phyloP scores from a whole-genome alignment of 2,329 filamentous ascomycete species.

The Microdochium nivale region DNA sequence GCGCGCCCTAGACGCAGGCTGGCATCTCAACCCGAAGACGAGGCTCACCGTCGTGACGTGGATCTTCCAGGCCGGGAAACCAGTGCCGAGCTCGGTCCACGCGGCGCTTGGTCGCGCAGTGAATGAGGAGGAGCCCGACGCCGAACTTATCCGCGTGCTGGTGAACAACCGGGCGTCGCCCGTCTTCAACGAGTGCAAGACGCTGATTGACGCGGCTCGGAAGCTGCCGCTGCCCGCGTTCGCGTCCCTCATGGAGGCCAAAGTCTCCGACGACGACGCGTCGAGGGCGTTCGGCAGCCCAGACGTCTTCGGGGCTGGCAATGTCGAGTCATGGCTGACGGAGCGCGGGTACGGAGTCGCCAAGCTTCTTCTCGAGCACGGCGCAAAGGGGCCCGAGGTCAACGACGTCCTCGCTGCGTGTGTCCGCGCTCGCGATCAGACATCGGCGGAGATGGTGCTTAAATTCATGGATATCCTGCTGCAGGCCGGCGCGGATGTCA shows the following conservation, averaged over 20 bases:
- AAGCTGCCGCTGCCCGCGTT: constrained; percentile 29
- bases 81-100: constrained; percentile 39
- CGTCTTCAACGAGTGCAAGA: constrained; percentile 40
- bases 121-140: constrained; percentile 42
- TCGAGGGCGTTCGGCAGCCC: constrained; percentile 34
- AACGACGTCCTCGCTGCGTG: constrained; percentile 32
- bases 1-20: constrained; percentile 43
- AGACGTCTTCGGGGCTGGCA: constrained; percentile 32
- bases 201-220: constrained; percentile 39
- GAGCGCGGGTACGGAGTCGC: constrained; percentile 36
- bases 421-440: constrained; percentile 20
- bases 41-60: constrained; percentile 38
- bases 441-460: constrained; percentile 9
- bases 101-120: constrained; percentile 41
- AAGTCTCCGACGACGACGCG: constrained; percentile 33
- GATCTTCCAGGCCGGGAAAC: constrained; percentile 42
- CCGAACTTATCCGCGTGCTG: constrained; percentile 36
- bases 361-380: constrained; percentile 38
- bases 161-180: constrained; percentile 44
- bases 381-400: constrained; percentile 35
- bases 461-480: constrained; percentile 35
- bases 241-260: constrained; percentile 29
- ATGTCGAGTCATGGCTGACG: constrained; percentile 35
- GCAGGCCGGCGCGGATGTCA: constrained; percentile 34
- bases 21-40: constrained; percentile 38